Base-by-base conservation (phyloP, 192 early-diverging fungal species). In the Linnemannia schmuckeri region DNA sequence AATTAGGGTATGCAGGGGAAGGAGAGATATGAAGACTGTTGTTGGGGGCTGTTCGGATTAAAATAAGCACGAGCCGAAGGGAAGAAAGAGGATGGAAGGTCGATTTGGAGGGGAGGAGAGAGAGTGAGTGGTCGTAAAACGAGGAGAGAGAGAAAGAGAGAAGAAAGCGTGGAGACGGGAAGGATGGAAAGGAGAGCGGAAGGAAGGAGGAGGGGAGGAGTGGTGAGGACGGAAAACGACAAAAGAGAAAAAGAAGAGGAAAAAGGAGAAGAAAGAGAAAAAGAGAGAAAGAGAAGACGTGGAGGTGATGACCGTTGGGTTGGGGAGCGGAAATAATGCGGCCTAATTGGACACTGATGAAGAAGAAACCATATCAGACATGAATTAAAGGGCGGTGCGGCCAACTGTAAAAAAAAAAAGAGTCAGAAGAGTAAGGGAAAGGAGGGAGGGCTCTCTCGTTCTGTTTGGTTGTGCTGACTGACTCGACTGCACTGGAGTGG, bases 1-100 rank as follows among this genome's bases (percentile, higher is more conserved):
- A 38, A 72, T 72, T 72, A 72, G 40, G 70, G 70, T 72, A 40
- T 72, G 70, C 61, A 66, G 61, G 70, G 24, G 70, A 47, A 13
- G 10, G 41, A 7, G 42, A 44, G 69, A 40, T 70, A 30, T 71
- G 33, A 27, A 42, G 37, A 42, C 70, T 72, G 40, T 42, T 72
- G 49, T 52, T 52, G 49, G 38, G 69, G 70, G 70, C 37, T 38
- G 70, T 40, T 72, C 40, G 41, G 22, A 42, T 41, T 35, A 38
- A 41, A 42, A 42, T 52, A 33, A 49, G 47, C 37, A 40, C 46
- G 55, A 77, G 76, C 55, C 52, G 55, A 69, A 33, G 55, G 18
- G 42, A 35, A n/a, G 49, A 18, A n/a, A 30, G 68, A 57, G 74
- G 74, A 49, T 40, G 68, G 79, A 75, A 24, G 30, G 61, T 61